Percentiles rank a stretch among this genome's conserved stretches.
Conservation (phyloP, 2,329 filamentous ascomycete genomes). For the Pestalotiopsis sp. region DNA sequence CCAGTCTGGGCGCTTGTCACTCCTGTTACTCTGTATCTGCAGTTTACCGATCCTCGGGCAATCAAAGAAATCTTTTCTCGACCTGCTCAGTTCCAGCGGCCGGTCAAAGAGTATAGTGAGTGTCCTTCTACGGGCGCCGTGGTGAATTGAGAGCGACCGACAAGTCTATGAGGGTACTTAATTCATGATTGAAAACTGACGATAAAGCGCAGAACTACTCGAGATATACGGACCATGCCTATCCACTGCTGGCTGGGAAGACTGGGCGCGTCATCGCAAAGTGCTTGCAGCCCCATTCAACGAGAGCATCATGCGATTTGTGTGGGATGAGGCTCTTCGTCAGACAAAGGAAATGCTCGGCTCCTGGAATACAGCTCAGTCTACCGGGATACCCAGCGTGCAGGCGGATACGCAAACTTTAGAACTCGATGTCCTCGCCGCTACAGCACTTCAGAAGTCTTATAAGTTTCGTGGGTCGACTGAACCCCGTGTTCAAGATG, state of each 20-base stretch:
- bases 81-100: slow-evolving; percentile 24
- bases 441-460: slow-evolving; percentile 24
- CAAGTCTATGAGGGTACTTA: neutral
- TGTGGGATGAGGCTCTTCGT: slow-evolving; percentile 29
- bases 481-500: no score
- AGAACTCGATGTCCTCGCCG: slow-evolving; percentile 30
- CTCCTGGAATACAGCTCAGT: slow-evolving; percentile 18
- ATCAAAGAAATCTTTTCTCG: slow-evolving; percentile 24
- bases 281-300: slow-evolving; percentile 30
- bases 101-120: slow-evolving; percentile 19
- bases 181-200: neutral
- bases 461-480: slow-evolving; percentile 24
- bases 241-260: slow-evolving; percentile 27
- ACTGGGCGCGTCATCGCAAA: slow-evolving; percentile 33
- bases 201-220: slow-evolving; percentile 19
- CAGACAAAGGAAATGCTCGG: slow-evolving; percentile 26
- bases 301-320: slow-evolving; percentile 28
- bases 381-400: slow-evolving; percentile 13
- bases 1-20: slow-evolving; percentile 28
- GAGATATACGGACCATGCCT: slow-evolving; percentile 30
- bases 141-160: neutral
- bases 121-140: neutral
- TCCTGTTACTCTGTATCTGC: slow-evolving; percentile 21
- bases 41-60: slow-evolving; percentile 24
- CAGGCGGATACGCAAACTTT: slow-evolving; percentile 26